These are phyloP conservation scores for Cerioporus squamosus DNA, from an alignment of 1,284 basidiomycete genomes.

Conservation along the genomic window DNA sequence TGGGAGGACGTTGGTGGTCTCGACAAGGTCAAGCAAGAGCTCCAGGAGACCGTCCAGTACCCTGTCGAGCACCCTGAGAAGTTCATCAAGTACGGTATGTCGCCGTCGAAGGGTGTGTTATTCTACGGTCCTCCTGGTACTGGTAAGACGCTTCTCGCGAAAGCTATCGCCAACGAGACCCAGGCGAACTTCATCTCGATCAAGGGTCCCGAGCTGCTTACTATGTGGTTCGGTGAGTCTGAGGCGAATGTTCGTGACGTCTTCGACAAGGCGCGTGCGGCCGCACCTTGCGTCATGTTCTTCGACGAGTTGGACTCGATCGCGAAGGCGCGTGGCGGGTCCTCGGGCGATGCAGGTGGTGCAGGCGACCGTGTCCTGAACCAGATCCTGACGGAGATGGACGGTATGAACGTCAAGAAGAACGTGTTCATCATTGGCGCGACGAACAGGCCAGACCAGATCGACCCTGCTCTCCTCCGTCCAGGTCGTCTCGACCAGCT, in stretches of 20 bases:
- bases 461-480: conserved; percentile 95
- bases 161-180: conserved; percentile 99
- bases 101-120: conserved; percentile 97
- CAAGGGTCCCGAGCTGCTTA: conserved; percentile 96
- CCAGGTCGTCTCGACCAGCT: conserved; percentile 98
- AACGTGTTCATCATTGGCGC: conserved; percentile 99
- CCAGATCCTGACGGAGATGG: conserved; percentile 99
- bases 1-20: conserved; percentile 99
- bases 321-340: conserved; percentile 91
- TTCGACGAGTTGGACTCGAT: conserved; percentile 99
- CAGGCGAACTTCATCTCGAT: conserved; percentile 99
- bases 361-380: conserved; percentile 98
- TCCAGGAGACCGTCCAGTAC: conserved; percentile 99
- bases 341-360: conserved; percentile 89
- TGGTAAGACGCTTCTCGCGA: conserved; percentile 94
- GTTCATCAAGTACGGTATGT: conserved; percentile 99
- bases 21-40: conserved; percentile 98
- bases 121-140: conserved; percentile 98
- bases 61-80: conserved; percentile 99
- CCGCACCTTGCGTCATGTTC: conserved; percentile 99
- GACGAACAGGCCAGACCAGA: conserved; percentile 99
- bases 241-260: conserved; percentile 99
- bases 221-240: conserved; percentile 99
- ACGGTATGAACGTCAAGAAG: conserved; percentile 99
- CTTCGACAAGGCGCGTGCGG: conserved; percentile 99